These are phyloP conservation scores for Uronychia binucleata DNA, from an alignment of 73 alveolate genomes.

Conservation along the genomic window DNA sequence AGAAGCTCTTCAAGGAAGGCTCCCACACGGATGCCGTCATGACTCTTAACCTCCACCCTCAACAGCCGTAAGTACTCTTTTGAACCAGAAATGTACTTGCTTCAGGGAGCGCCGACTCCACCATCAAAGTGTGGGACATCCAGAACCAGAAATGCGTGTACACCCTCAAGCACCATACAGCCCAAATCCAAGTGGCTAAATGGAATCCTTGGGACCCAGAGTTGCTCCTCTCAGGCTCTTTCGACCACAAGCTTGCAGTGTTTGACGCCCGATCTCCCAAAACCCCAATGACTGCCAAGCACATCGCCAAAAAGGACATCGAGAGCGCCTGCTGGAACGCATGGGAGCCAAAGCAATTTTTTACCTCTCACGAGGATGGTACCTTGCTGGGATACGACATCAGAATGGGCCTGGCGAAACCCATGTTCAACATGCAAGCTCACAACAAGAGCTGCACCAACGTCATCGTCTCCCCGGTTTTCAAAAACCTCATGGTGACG, in stretches of 20 bases:
- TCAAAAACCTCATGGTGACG: conserved; percentile 84
- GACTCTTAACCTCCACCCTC: conserved; percentile 79
- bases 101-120: conserved; percentile 96
- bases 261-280: conserved; percentile 80
- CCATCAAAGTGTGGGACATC: conserved; percentile 96
- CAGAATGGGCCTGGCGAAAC: conserved; percentile 66
- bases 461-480: conserved; percentile 81
- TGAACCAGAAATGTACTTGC: conserved; percentile 93
- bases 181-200: conserved; percentile 87
- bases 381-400: conserved; percentile 87
- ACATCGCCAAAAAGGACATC: conserved; percentile 60
- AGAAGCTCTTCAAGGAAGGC: conserved; percentile 71
- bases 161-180: conserved; percentile 83
- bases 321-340: conserved; percentile 96
- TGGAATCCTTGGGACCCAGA: conserved; percentile 90
- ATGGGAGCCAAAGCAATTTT: conserved; percentile 74
- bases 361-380: conserved; percentile 94
- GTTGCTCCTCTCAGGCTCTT: conserved; percentile 89
- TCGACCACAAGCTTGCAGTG: conserved; percentile 83
- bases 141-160: conserved; percentile 64
- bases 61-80: no score
- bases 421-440: conserved; percentile 81
- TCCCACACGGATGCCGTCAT: conserved; percentile 96
- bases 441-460: conserved; percentile 87
- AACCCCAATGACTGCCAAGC: conserved; percentile 56